phyloP scores from a whole-genome alignment of 371 early-diverging fungal species.

The Sporodiniella umbellata region DNA sequence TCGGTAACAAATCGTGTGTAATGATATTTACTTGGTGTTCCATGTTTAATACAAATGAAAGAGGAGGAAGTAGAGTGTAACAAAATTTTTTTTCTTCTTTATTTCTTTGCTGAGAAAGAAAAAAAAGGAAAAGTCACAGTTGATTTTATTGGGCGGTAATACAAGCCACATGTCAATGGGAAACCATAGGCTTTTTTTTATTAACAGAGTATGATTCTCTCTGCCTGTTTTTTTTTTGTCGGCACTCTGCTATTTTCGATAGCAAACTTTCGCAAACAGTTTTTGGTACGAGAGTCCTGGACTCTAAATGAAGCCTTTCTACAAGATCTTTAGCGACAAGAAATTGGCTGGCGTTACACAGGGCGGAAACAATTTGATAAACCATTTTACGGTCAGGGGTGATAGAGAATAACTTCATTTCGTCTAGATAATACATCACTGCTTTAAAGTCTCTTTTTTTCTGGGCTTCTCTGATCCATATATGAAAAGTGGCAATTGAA shows the following conservation, averaged over 20 bases:
- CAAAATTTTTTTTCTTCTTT: constrained; percentile 1
- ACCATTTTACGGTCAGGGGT: constrained; percentile 10
- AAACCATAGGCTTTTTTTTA: not conserved
- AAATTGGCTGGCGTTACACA: constrained; percentile 6
- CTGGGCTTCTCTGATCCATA: constrained; percentile 19
- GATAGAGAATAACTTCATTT: constrained; percentile 1
- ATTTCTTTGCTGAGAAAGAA: not conserved
- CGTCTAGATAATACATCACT: constrained; percentile 9
- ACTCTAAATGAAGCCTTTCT: constrained; percentile 1
- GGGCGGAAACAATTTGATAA: constrained; percentile 2
- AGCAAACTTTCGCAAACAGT: not conserved
- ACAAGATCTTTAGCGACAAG: constrained; percentile 8
- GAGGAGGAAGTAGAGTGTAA: constrained; percentile 15
- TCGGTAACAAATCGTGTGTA: not conserved
- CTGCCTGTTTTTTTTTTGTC: not conserved
- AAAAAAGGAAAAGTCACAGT: constrained; percentile 6
- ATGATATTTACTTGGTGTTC: constrained; percentile 26
- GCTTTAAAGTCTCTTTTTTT: constrained; percentile 5
- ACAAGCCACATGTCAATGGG: constrained; percentile 9
- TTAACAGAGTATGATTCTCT: not conserved
- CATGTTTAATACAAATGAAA: constrained; percentile 21
- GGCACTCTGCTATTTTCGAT: not conserved
- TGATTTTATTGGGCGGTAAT: not conserved
- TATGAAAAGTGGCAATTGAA: constrained; percentile 9
- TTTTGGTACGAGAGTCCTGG: not conserved